Evolutionary conservation across 2,329 filamentous ascomycete genomes (phyloP).

Genomic region (Metarhizium anisopliae): DNA sequence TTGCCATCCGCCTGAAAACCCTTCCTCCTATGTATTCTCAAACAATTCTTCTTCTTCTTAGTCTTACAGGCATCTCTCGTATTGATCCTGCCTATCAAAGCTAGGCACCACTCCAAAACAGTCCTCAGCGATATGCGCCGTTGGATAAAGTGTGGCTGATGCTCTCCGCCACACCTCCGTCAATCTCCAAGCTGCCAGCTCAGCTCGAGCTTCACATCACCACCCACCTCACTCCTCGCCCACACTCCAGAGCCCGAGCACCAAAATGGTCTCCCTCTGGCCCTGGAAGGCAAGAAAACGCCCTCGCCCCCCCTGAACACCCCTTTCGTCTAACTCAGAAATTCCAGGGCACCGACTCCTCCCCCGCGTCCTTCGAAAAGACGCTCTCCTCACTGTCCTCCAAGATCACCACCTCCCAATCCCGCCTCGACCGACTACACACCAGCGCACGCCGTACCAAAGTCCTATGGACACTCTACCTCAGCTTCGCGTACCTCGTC

Average conservation of each 20-base stretch:
- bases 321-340: neutral
- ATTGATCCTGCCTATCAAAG: too few species aligned
- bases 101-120: too few species aligned
- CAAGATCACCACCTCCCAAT: conserved; percentile 70
- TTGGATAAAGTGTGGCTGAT: neutral
- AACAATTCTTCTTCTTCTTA: too few species aligned
- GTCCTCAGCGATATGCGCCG: too few species aligned
- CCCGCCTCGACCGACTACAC: conserved; percentile 64
- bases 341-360: conserved; percentile 64
- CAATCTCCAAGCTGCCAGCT: neutral
- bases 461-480: conserved; percentile 83
- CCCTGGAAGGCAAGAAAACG: conserved; percentile 11
- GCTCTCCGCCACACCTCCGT: neutral
- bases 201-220: neutral
- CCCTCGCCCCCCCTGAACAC: neutral
- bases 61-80: too few species aligned
- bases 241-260: neutral
- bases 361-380: conserved; percentile 89
- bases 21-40: too few species aligned
- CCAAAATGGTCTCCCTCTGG: conserved; percentile 13
- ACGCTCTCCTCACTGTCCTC: conserved; percentile 69
- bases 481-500: conserved; percentile 82
- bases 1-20: neutral
- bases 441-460: conserved; percentile 68
- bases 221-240: neutral